Percentiles rank a stretch among this genome's conserved stretches.
These are phyloP conservation scores for Cutaneotrichosporon mucoides DNA, from an alignment of 1,284 basidiomycete genomes.

Conservation along the genomic window DNA sequence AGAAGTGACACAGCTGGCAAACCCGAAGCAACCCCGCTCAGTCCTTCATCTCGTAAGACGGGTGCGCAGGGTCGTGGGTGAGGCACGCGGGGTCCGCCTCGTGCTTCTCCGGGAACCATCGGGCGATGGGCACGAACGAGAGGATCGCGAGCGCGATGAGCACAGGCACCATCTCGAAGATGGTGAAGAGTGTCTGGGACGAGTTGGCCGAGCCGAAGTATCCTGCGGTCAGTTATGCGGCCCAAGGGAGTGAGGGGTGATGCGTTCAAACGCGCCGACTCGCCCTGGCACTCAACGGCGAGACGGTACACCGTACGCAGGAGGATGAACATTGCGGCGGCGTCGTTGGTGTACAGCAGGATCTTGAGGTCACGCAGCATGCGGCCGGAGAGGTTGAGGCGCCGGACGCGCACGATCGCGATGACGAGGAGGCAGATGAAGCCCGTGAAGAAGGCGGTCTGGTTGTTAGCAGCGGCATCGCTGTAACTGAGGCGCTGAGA, in stretches of 20 bases:
- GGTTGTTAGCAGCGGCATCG: too few relatives aligned
- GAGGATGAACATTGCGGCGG: conserved; percentile 26
- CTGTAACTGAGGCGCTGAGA: too few relatives aligned
- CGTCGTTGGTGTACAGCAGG: conserved; percentile 8
- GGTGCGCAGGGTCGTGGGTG: background rate
- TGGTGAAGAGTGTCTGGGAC: conserved; percentile 44
- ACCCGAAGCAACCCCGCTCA: too few relatives aligned
- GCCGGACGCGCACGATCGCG: conserved; percentile 2
- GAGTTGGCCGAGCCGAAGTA: conserved; percentile 44
- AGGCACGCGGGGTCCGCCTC: background rate
- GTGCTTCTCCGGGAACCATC: conserved; percentile 11
- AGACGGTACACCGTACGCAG: conserved; percentile 49
- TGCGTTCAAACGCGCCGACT: too few relatives aligned
- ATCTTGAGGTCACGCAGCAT: conserved; percentile 1
- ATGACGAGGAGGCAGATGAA: conserved; percentile 6
- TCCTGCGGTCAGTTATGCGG: conserved; percentile 7
- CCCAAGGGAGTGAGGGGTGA: too few relatives aligned
- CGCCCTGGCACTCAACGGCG: conserved; percentile 48
- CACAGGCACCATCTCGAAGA: conserved; percentile 48
- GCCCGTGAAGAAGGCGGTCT: conserved; percentile 15
- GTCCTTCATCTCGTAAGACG: background rate
- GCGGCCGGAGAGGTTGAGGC: background rate
- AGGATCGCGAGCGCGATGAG: conserved; percentile 44
- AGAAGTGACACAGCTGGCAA: too few relatives aligned
- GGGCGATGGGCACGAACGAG: conserved; percentile 21